phyloP scores from a whole-genome alignment of 2,329 filamentous ascomycete species.

The Phoma sp. region DNA sequence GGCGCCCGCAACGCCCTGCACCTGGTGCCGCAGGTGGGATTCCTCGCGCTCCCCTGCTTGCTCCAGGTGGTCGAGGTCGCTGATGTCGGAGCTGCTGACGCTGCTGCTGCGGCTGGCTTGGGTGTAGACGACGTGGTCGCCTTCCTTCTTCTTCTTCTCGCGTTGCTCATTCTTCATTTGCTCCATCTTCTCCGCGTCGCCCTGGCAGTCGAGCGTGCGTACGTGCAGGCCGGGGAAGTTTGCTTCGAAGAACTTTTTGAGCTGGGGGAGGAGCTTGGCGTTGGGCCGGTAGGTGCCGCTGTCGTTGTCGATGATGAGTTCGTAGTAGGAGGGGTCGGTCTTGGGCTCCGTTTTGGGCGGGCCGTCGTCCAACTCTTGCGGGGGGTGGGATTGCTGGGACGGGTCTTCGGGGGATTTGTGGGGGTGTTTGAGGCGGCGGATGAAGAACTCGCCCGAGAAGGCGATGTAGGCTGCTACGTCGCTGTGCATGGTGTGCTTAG shows the following conservation, averaged over 20 bases:
- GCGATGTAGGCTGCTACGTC: conserved; percentile 91
- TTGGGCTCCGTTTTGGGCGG: conserved; percentile 52
- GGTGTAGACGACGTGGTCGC: conserved; percentile 60
- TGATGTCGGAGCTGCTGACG: conserved; percentile 63
- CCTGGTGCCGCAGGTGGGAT: conserved; percentile 37
- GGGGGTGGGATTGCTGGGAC: conserved; percentile 57
- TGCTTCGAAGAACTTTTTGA: conserved; percentile 71
- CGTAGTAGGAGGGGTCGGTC: conserved; percentile 69
- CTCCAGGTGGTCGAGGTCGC: conserved; percentile 58
- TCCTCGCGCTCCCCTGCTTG: conserved; percentile 27
- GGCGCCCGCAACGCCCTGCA: conserved; percentile 32
- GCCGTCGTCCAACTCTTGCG: conserved; percentile 56
- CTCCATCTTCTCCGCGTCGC: conserved; percentile 73
- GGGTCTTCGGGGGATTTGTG: conserved; percentile 46
- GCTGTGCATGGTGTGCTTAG: conserved; percentile 97
- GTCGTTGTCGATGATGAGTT: conserved; percentile 94
- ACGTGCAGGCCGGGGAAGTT: conserved; percentile 82
- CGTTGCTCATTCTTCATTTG: conserved; percentile 79
- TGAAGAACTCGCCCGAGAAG: conserved; percentile 91
- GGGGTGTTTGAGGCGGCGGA: conserved; percentile 69
- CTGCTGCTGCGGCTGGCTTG: conserved; percentile 56
- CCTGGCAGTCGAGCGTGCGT: conserved; percentile 73
- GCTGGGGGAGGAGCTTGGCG: conserved; percentile 72
- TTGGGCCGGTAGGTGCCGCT: conserved; percentile 92
- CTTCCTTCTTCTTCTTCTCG: conserved; percentile 71